Evolutionary conservation across 208 protist species (phyloP), one percentile per base, ranked within the genome.

Genomic region (Ichthyophonus hoferi): DNA sequence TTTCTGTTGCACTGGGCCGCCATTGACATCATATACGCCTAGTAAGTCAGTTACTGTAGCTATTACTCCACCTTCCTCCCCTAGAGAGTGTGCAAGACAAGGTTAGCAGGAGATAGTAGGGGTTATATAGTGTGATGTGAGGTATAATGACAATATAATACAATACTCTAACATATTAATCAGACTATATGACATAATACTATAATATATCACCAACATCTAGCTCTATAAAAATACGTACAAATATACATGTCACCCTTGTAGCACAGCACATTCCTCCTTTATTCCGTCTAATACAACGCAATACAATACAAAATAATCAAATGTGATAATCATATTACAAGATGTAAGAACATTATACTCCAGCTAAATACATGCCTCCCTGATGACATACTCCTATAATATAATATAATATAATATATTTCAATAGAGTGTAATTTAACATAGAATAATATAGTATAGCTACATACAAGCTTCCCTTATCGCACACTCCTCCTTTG

Each of bases 391-490:
- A n/a, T n/a, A n/a, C n/a, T n/a, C n/a, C n/a, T n/a, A n/a, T n/a
- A n/a, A n/a, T n/a, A n/a, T n/a, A n/a, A n/a, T n/a, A n/a, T n/a
- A n/a, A n/a, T n/a, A n/a, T n/a, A n/a, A n/a, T n/a, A n/a, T n/a
- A n/a, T n/a, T n/a, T n/a, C n/a, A n/a, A n/a, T n/a, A n/a, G n/a
- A n/a, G n/a, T n/a, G n/a, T n/a, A n/a, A n/a, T n/a, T n/a, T n/a
- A n/a, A n/a, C n/a, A n/a, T n/a, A n/a, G n/a, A n/a, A n/a, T n/a
- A n/a, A n/a, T n/a, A n/a, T n/a, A n/a, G n/a, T n/a, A n/a, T n/a
- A n/a, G n/a, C n/a, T n/a, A n/a, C 50, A 81, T 81, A 81, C 77
- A 14, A 38, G 77, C 77, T 81, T 81, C 77, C 17, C 77, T 14
- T 38, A 34, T 37, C 14, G 77, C 77, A 0, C 77, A 81, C 35